A percentile compares a stretch with the other conserved stretches of the same genome.
Evolutionary conservation across 805 yeast species (phyloP).

Genomic region (Jamesozyma hellenica): DNA sequence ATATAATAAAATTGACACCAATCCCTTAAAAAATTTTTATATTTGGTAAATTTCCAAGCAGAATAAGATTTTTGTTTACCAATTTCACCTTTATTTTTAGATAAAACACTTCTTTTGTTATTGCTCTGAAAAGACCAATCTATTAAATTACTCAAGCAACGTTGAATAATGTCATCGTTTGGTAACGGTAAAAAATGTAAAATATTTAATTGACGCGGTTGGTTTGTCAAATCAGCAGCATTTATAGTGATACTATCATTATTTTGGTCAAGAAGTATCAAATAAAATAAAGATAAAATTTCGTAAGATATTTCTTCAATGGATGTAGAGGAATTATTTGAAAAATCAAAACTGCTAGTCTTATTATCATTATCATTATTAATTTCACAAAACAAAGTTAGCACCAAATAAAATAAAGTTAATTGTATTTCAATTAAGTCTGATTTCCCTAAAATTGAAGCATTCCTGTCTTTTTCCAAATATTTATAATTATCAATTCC

Average conservation of each 20-base stretch:
- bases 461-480: background rate
- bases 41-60: slow-evolving; percentile 18
- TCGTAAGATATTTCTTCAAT: slow-evolving; percentile 20
- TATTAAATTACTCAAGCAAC: slow-evolving; percentile 17
- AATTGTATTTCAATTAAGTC: slow-evolving; percentile 23
- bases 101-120: background rate
- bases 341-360: background rate
- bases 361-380: background rate
- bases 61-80: slow-evolving; percentile 6
- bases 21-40: slow-evolving; percentile 14
- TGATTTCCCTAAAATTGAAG: slow-evolving; percentile 10
- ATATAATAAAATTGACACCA: slow-evolving; percentile 20
- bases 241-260: background rate
- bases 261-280: slow-evolving; percentile 15
- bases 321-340: background rate
- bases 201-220: slow-evolving; percentile 19
- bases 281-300: slow-evolving; percentile 23
- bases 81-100: background rate
- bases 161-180: slow-evolving; percentile 17
- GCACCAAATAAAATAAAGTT: slow-evolving; percentile 20
- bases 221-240: slow-evolving; percentile 7
- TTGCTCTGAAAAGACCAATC: slow-evolving; percentile 8
- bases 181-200: slow-evolving; percentile 23
- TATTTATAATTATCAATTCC: background rate
- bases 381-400: slow-evolving; percentile 5